Evolutionary conservation across 148 eudicot genomes (phyloP), one percentile per base, ranked within the genome.

Genomic region (Vaccinium macrocarpon): DNA sequence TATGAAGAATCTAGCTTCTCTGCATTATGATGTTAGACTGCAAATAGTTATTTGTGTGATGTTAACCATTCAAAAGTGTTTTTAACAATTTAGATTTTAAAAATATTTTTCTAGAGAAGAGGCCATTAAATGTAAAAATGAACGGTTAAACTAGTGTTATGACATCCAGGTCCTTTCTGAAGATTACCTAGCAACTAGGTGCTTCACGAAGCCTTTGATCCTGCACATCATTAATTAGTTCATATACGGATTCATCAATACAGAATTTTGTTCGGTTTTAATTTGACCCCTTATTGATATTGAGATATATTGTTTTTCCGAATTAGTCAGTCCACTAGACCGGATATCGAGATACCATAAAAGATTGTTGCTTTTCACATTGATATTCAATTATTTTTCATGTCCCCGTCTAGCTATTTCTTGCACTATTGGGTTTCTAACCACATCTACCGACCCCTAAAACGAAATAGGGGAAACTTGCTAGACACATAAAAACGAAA

Each of bases 351-450:
- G 27, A 61, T 61, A 7, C n/a, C n/a, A 61, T 35, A 61, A 8
- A 8, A n/a, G 46, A 9, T 46, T 23, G 55, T 35, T 62, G 51
- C 19, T 62, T 42, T 62, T 29, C 49, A 46, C 35, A 81, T 46
- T 42, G 7, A 21, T 18, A 81, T 61, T 12, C 32, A 81, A 50
- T 52, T 78, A 27, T 50, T 18, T 78, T 12, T 50, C 10, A 19
- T 61, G 55, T 81, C 74, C 13, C 74, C 21, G 14, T 62, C 82
- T 61, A 23, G 27, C 35, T 61, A 50, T 81, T 81, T 81, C 82
- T 81, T 81, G 74, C 82, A 11, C 19, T 27, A 62, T 62, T 81
- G 82, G 73, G 66, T 62, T 25, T 62, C 50, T 62, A 21, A 62
- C 68, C 70, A 38, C 66, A 59, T 35, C 49, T 80, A 59, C 61